These are phyloP conservation scores for Nakazawaea molendinolei DNA, from an alignment of 805 yeast genomes.

Conservation along the genomic window DNA sequence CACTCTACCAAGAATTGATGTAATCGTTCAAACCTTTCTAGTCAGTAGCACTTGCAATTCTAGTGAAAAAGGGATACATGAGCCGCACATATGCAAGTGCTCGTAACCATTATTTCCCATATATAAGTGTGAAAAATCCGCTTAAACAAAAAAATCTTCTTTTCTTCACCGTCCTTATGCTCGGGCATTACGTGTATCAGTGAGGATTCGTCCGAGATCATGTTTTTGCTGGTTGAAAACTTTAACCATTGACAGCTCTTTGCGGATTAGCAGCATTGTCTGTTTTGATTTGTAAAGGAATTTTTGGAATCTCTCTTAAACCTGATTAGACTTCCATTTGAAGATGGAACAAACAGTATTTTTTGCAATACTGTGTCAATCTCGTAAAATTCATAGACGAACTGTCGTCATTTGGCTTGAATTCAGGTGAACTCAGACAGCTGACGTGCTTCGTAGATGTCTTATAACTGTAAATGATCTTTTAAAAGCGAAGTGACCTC, in stretches of 20 bases:
- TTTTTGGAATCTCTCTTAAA: slow-evolving; percentile 49
- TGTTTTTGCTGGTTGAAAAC: slow-evolving; percentile 99
- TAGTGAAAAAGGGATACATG: no score
- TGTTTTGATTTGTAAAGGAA: slow-evolving; percentile 57
- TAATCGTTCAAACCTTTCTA: no score
- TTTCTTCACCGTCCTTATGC: slow-evolving; percentile 45
- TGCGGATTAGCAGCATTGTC: slow-evolving; percentile 31
- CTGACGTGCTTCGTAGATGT: background rate
- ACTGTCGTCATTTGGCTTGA: background rate
- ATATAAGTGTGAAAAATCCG: no score
- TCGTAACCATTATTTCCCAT: slow-evolving; percentile 9
- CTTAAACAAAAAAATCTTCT: no score
- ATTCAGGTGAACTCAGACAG: background rate
- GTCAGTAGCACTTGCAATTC: no score
- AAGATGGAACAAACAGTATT: background rate
- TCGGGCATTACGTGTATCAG: slow-evolving; percentile 99
- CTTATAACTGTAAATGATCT: no score
- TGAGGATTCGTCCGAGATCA: slow-evolving; percentile 99
- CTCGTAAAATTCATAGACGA: background rate
- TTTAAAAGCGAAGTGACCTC: no score
- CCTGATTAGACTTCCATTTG: no score
- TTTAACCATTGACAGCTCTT: slow-evolving; percentile 88
- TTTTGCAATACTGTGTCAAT: slow-evolving; percentile 1
- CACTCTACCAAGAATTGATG: no score
- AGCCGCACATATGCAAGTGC: no score